Evolutionary conservation across 176 grass and related monocot genomes (phyloP), one percentile per base, ranked within the genome.

Genomic region (Triticum urartu): DNA sequence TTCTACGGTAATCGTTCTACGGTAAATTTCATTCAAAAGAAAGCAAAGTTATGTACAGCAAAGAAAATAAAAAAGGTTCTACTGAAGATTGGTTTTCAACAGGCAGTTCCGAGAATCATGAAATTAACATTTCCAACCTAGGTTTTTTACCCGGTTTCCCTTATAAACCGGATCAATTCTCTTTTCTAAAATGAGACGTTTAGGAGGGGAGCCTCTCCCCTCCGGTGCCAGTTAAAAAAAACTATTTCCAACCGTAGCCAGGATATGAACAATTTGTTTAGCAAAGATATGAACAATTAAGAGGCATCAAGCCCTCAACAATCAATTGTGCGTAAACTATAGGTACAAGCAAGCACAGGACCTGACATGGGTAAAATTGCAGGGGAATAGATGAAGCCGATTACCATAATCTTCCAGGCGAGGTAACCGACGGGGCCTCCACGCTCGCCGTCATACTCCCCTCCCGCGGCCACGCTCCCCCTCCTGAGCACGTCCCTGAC

Each of bases 401-500:
- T 91, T 92, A 98, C 91, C 96, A 98, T 98, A 84, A 92, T 95
- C 81, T 94, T 98, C 95, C 93, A 98, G 9, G 90, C 90, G 21
- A 98, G 93, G 88, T 94, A 95, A 5, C 96, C 93, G 21, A 95
- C 91, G 4, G 91, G 93, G 3, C 96, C 93, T 72, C 89, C 96
- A 21, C 85, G 85, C 63, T 94, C 90, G 3, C 83, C 84, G 17
- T 89, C 82, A n/a, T 79, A 85, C 64, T 93, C 88, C 79, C 18
- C 88, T 59, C 89, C 92, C 2, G 64, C 84, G 7, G 91, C 79
- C 1, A 98, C 81, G 21, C 89, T 75, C 4, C 91, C 95, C 77
- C 91, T 91, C 71, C 88, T 92, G 86, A 98, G 72, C 13, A 95
- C 90, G 80, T 95, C 93, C 90, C 91, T 94, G 43, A 98, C 95